Evolutionary conservation across 2,329 filamentous ascomycete species (phyloP).

Genomic region (Xylariaceae sp.): DNA sequence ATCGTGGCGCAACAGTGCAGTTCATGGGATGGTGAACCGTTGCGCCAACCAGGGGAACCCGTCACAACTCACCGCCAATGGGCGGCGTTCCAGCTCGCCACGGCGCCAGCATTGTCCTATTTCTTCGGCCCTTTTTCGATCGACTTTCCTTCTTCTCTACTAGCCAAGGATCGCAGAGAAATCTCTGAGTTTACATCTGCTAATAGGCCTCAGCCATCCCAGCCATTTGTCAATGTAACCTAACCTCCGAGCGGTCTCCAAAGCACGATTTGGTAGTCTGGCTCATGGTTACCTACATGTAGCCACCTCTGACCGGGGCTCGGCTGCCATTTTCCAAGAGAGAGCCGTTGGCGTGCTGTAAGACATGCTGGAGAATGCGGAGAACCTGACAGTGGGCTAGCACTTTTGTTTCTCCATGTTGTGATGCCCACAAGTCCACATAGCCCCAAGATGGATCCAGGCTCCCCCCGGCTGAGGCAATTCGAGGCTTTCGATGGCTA

Average conservation of each 20-base stretch:
- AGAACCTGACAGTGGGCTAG: not conserved
- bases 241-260: conserved; percentile 8
- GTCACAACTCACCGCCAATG: conserved; percentile 7
- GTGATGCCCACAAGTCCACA: not conserved
- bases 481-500: conserved; percentile 3
- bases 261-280: not conserved
- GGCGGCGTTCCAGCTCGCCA: conserved; percentile 17
- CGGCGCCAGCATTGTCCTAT: conserved; percentile 5
- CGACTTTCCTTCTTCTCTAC: conserved; percentile 20
- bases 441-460: conserved; percentile 9
- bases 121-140: conserved; percentile 28
- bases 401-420: not conserved
- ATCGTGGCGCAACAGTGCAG: no score
- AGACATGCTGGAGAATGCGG: conserved; percentile 25
- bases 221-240: conserved; percentile 20
- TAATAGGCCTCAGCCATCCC: not conserved
- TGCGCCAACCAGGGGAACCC: conserved; percentile 8
- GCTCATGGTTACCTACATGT: not conserved
- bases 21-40: not conserved
- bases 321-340: no score
- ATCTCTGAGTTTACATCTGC: no score
- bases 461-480: not conserved
- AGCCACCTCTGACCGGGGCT: no score
- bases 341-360: no score
- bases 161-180: no score